Base-by-base conservation (phyloP, 1,139 yeast genomes). In the Scheffersomyces insectosa region DNA sequence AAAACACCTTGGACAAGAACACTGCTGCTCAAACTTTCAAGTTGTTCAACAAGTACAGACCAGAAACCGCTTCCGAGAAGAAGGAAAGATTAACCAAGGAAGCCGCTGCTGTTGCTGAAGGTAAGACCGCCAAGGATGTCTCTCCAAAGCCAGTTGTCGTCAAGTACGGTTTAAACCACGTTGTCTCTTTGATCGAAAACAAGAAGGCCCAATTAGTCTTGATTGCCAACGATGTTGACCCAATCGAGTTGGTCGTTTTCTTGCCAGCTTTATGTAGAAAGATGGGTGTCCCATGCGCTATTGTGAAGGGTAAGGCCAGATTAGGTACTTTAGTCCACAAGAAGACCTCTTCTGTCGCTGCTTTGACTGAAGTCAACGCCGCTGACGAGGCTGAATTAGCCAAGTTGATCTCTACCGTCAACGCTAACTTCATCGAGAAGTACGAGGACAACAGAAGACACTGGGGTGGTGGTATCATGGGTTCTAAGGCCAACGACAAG, bases 391-490 rank as follows among this genome's bases (percentile, higher is more conserved):
- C 96, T 68, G 91, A 89, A 68, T 84, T 91, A 63, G 88, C 97
- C 59, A 87, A 89, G 75, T 83, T 91, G 66, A 81, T 91, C 62
- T 85, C 97, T 51, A 86, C 98, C 68, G 82, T 93, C 72, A 84
- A 88, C 76, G 85, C 95, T 59, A 90, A 89, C 93, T 91, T 84
- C 77, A 72, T 77, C 62, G 95, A 88, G 68, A 88, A 89, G 78
- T 88, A 85, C 85, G 97, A 91, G 66, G 97, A 91, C 62, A 70
- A 80, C 72, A 91, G 95, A 83, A 89, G 88, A 80, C 96, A 89
- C 85, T 91, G 98, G 98, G 98, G 98, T 83, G 98, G 99, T 81
- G 98, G 98, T 83, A 69, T 88, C 74, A 80, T 93, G 82, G 97
- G 98, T 72, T 79, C 88, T 63, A 91, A 91, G 82, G 88, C 97